These are phyloP conservation scores for Cardiospermum halicacabum DNA, from an alignment of 345 rosid genomes.

Conservation along the genomic window DNA sequence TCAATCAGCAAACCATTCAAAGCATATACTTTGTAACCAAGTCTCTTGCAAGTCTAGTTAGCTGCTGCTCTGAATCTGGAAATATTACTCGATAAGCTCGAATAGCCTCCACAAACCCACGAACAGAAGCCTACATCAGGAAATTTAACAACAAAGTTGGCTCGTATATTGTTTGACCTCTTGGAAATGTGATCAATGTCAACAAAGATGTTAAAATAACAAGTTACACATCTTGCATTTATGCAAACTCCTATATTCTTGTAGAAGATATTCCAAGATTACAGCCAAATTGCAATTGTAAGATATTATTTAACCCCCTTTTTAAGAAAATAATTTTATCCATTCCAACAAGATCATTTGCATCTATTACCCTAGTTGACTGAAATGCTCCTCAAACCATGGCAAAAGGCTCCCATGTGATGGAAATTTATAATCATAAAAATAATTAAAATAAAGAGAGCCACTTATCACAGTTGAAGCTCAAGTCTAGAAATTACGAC, in stretches of 20 bases:
- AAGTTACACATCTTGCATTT: background rate
- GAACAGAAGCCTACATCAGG: slow-evolving; percentile 61
- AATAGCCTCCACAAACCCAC: slow-evolving; percentile 84
- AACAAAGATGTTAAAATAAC: background rate
- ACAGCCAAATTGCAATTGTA: too few species aligned
- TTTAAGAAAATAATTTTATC: too few species aligned
- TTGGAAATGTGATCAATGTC: slow-evolving; percentile 10
- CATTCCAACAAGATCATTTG: too few species aligned
- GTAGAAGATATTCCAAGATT: too few species aligned
- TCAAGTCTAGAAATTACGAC: too few species aligned
- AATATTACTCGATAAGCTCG: slow-evolving; percentile 89
- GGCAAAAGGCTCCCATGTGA: too few species aligned
- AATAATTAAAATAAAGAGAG: too few species aligned
- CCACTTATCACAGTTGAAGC: too few species aligned
- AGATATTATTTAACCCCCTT: too few species aligned
- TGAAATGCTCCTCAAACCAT: too few species aligned
- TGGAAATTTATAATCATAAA: too few species aligned
- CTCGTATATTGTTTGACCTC: background rate
- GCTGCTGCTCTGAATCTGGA: slow-evolving; percentile 86
- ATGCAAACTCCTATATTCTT: background rate
- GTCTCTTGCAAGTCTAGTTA: slow-evolving; percentile 65
- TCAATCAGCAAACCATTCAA: background rate
- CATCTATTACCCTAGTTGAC: too few species aligned
- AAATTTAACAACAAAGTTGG: slow-evolving; percentile 9
- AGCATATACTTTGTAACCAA: slow-evolving; percentile 55